Evolutionary conservation across 441 rosid species (phyloP).

Genomic region (Sinapis alba): DNA sequence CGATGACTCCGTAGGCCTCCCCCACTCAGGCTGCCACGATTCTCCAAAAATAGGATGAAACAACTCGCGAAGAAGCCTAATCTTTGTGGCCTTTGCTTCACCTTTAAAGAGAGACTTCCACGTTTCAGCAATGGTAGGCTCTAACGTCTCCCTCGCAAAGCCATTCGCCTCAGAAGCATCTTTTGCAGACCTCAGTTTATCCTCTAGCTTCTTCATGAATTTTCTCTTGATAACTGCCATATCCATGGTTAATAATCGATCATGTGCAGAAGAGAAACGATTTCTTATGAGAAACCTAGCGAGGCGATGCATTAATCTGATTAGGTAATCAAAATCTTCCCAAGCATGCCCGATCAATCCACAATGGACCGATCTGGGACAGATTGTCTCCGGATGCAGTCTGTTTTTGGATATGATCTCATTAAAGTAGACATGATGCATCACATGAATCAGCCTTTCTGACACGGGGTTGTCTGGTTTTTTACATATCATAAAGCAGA

Average conservation of each 20-base stretch:
- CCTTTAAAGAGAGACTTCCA: background rate
- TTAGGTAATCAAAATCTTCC: background rate
- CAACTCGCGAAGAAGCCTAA: no score
- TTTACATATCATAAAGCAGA: background rate
- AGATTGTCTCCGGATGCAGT: background rate
- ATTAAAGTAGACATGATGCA: background rate
- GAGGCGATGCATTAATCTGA: background rate
- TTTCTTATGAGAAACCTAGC: background rate
- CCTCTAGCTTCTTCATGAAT: background rate
- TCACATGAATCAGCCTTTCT: background rate
- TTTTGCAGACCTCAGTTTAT: background rate
- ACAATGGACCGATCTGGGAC: background rate
- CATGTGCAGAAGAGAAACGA: background rate
- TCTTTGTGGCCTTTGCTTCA: background rate
- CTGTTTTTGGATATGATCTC: background rate
- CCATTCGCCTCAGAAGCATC: background rate
- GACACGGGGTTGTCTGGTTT: background rate
- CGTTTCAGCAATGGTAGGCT: background rate
- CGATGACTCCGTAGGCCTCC: no score
- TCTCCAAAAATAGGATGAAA: no score
- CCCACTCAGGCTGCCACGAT: no score
- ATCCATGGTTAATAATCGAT: background rate
- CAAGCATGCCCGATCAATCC: background rate
- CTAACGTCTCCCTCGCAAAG: background rate
- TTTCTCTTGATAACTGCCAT: background rate